Conservation (phyloP, 164 flowering plant species). For the Annona cherimola region DNA sequence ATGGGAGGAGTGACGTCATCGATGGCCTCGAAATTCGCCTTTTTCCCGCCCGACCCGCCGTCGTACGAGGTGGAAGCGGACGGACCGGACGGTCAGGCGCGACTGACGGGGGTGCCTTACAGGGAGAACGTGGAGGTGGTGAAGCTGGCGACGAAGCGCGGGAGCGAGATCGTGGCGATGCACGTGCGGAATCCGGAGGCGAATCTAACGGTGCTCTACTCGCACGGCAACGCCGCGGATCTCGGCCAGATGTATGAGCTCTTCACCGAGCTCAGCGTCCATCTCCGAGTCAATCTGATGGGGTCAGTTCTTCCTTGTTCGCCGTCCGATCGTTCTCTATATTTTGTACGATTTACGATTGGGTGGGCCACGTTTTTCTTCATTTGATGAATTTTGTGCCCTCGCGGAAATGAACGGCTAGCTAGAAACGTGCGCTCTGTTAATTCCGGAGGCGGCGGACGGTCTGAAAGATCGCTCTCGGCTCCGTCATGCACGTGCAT, state of each 20-base stretch:
- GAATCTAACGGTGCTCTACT: conserved; percentile 59
- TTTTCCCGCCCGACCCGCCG: conserved; percentile 86
- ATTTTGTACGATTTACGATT: background rate
- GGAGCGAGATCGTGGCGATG: conserved; percentile 61
- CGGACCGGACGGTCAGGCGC: conserved; percentile 43
- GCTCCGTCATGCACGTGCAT: too few species aligned
- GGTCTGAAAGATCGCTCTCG: too few species aligned
- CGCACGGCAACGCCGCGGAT: conserved; percentile 96
- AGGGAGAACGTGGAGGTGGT: conserved; percentile 69
- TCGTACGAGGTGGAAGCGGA: conserved; percentile 51
- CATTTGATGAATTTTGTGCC: background rate
- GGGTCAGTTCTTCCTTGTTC: conserved; percentile 40
- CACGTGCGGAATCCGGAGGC: conserved; percentile 67
- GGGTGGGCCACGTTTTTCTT: background rate
- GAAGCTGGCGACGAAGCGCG: conserved; percentile 61
- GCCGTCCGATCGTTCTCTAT: background rate
- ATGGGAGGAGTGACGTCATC: conserved; percentile 86
- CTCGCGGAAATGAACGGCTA: background rate
- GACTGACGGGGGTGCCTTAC: conserved; percentile 38
- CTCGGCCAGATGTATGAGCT: conserved; percentile 87
- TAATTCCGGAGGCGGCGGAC: too few species aligned
- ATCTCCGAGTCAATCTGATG: conserved; percentile 72
- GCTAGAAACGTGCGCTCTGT: background rate
- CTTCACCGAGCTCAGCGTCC: conserved; percentile 66
- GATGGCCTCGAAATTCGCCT: conserved; percentile 86